A percentile compares a stretch with the other conserved stretches of the same genome.
Conservation (phyloP, 2,329 filamentous ascomycete species). For the Colletotrichum lupini region DNA sequence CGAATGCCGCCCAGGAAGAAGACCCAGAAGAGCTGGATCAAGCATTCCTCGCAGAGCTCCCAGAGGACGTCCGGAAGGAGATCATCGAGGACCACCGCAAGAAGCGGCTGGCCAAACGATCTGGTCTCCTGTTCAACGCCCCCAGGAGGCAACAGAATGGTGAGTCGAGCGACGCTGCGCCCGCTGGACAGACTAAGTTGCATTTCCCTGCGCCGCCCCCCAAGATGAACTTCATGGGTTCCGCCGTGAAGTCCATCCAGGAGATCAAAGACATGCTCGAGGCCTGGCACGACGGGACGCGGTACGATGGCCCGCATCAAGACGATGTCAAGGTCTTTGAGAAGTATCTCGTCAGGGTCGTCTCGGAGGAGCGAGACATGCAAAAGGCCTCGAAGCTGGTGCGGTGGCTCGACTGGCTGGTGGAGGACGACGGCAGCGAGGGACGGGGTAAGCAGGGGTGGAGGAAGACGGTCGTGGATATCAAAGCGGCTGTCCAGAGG, state of each 20-base stretch:
- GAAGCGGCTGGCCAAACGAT: constrained; percentile 68
- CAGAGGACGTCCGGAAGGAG: constrained; percentile 82
- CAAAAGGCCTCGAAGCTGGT: constrained; percentile 77
- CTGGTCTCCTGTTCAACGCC: constrained; percentile 59
- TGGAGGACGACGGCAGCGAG: constrained; percentile 58
- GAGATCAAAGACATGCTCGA: constrained; percentile 81
- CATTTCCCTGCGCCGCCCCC: constrained; percentile 58
- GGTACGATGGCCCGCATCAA: constrained; percentile 78
- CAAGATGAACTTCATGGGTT: constrained; percentile 58
- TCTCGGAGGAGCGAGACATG: constrained; percentile 81
- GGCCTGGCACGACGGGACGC: constrained; percentile 81
- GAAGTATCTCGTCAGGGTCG: constrained; percentile 77
- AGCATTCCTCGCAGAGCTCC: constrained; percentile 84
- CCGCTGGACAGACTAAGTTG: constrained; percentile 54
- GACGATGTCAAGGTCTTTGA: constrained; percentile 82
- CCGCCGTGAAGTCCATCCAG: constrained; percentile 51
- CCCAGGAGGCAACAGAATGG: constrained; percentile 41
- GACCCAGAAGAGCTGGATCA: constrained; percentile 67
- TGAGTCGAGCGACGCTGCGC: constrained; percentile 34
- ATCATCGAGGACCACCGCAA: constrained; percentile 79
- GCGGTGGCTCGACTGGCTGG: constrained; percentile 72
- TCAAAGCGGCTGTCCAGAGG: constrained; percentile 63
- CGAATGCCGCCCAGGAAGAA: constrained; percentile 43
- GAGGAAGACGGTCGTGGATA: constrained; percentile 53
- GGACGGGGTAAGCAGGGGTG: constrained; percentile 56